Base-by-base conservation (phyloP, 176 grass and related monocot genomes). In the Oryza australiensis region DNA sequence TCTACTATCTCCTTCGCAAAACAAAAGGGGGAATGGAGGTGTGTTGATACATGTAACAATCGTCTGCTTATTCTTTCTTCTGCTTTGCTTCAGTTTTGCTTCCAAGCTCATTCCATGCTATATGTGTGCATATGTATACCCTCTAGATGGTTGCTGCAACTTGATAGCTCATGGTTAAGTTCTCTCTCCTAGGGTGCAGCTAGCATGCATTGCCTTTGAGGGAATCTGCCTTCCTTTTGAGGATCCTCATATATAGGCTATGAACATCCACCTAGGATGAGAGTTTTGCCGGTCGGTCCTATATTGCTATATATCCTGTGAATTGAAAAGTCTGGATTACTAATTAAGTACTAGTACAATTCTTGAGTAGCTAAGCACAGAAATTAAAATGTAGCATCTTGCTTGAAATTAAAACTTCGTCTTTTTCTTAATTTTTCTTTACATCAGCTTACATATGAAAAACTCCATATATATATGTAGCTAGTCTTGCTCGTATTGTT, bases 151-250 rank as follows among this genome's bases (percentile, higher is more conserved):
- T 66, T 28, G 16, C 48, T 74, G 46, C 34, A 62, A 42, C 51
- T 9, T 83, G 10, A 62, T 83, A 49, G 34, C 77, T 78, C 59
- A 57, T 76, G 16, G 30, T 40, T 40, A 40, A 40, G 9, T 23
- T 72, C 40, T 53, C 3, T 49, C 28, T 22, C 51, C 51, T 80
- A 73, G 41, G 72, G 41, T 57, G 22, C 55, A 72, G 80, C 67
- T 85, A 38, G 38, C 70, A 60, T 84, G 55, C 49, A 81, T 75
- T n/a, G 42, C 73, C 73, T 77, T 85, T 72, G 72, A 23, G 66
- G 32, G 10, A 37, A 70, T 24, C 18, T 65, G 20, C 80, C 66
- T 64, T 82, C 68, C 1, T 55, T 75, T 77, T 59, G 23, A 46
- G 18, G 63, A 66, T 32, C 16, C n/a, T 53, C 59, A 57, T 74